Percentiles rank a stretch among this genome's conserved stretches.
Evolutionary conservation across 129 eudicot genomes (phyloP).

Genomic region (Sambucus nigra): DNA sequence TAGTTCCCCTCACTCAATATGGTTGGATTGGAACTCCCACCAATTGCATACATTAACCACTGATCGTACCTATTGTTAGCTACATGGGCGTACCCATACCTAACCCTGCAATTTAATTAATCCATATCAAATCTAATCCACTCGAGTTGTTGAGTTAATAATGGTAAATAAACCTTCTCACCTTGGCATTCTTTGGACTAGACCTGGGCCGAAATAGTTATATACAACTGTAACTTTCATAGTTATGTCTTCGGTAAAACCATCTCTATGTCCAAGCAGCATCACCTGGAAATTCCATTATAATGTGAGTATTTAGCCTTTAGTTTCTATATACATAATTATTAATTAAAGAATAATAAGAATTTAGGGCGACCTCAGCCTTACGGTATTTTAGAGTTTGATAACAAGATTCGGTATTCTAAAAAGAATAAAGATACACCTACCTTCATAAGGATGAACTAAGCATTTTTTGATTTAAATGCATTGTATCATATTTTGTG

Average conservation of each 20-base stretch:
- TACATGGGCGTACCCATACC: constrained; percentile 17
- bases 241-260: constrained; percentile 5
- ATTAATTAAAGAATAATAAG: not conserved
- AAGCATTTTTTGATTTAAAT: no score
- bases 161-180: no score
- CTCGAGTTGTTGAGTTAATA: no score
- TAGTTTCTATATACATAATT: not conserved
- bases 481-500: no score
- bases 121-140: not conserved
- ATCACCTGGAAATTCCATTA: constrained; percentile 12
- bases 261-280: constrained; percentile 19
- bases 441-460: no score
- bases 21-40: constrained; percentile 22
- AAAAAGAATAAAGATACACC: not conserved
- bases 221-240: constrained; percentile 22
- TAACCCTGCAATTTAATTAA: constrained; percentile 14
- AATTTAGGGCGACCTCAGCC: not conserved
- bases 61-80: constrained; percentile 16
- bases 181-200: constrained; percentile 24
- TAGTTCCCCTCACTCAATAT: constrained; percentile 21
- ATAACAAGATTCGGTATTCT: not conserved
- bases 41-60: constrained; percentile 20
- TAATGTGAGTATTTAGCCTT: no score
- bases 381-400: not conserved
- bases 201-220: constrained; percentile 20